Evolutionary conservation across 345 rosid species (phyloP).

Genomic region (Rhodomyrtus tomentosa): DNA sequence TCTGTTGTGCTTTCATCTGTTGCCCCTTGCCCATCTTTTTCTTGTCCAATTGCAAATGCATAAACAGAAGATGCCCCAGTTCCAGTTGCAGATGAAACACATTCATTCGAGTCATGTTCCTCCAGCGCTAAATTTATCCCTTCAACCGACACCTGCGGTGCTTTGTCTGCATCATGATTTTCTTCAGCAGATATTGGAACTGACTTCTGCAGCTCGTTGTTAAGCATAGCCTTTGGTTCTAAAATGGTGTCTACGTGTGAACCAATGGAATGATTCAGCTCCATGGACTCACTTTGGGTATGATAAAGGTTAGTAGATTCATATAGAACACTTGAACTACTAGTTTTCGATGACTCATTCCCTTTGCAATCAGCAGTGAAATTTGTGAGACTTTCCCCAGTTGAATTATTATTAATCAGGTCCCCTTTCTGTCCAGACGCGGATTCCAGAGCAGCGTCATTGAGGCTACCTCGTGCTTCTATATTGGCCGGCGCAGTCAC

Average conservation of each 20-base stretch:
- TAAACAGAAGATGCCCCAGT: constrained; percentile 21
- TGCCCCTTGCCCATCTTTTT: constrained; percentile 15
- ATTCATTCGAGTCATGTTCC: constrained; percentile 19
- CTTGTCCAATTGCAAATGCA: constrained; percentile 20
- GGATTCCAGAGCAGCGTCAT: constrained; percentile 5
- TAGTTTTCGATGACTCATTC: constrained; percentile 7
- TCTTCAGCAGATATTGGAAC: constrained; percentile 19
- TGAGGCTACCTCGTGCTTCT: constrained; percentile 16
- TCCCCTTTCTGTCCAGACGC: constrained; percentile 21
- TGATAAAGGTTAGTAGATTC: constrained; percentile 7
- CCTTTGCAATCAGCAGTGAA: constrained; percentile 10
- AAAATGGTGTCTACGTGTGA: constrained; percentile 20
- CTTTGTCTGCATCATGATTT: constrained; percentile 17
- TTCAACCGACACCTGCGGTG: constrained; percentile 13
- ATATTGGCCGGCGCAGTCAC: constrained; percentile 12
- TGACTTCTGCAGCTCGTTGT: constrained; percentile 9
- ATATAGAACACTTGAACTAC: constrained; percentile 10
- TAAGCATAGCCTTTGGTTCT: constrained; percentile 20
- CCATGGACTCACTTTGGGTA: constrained; percentile 14
- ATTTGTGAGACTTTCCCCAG: constrained; percentile 3
- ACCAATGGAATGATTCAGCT: constrained; percentile 14
- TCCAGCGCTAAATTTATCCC: constrained; percentile 25
- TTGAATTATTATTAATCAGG: constrained; percentile 13
- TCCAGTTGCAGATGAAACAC: constrained; percentile 11
- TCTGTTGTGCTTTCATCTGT: constrained; percentile 9